Evolutionary conservation across 176 grass and related monocot species (phyloP), one percentile per base, ranked within the genome.

Genomic region (Microstegium vimineum): DNA sequence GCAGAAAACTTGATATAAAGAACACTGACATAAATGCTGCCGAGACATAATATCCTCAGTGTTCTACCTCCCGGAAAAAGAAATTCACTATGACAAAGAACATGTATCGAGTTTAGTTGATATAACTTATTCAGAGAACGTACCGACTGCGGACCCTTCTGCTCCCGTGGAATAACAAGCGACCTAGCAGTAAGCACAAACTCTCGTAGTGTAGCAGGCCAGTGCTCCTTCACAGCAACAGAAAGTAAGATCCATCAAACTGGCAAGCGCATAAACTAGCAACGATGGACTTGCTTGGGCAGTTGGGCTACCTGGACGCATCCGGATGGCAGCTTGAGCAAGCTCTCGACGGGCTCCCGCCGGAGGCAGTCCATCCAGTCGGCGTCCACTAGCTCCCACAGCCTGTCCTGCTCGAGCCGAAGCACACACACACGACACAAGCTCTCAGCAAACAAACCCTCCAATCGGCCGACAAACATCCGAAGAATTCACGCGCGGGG

Each of bases 301-400:
- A n/a, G n/a, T n/a, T 2, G 7, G 66, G 34, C 9, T 83, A 88
- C 96, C 90, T 90, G 89, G 61, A 91, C 89, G 51, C 69, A 80
- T 74, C 91, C 91, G 61, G 96, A 99, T 0, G 93, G 93, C 81
- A 94, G 38, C 74, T 85, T 79, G 64, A 95, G 86, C 43, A 94
- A 79, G 45, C 81, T 87, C 73, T 87, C 85, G 63, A 92, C 83
- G 5, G 92, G 80, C 75, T 95, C 91, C 83, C 40, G 37, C 45
- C 82, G 70, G 42, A 98, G 96, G 81, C 93, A 94, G 40, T 93
- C 93, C 85, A 94, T 93, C 96, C 96, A 95, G 62, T 91, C 81
- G 34, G 92, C 79, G 20, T 99, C 93, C 71, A 99, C 73, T 47
- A 88, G 80, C 54, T 94, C 90, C 93, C 93, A 99, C 75, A 95